Evolutionary conservation across 140 eudicot genomes (phyloP), one percentile per base, ranked within the genome.

Genomic region (Erigeron philadelphicus): DNA sequence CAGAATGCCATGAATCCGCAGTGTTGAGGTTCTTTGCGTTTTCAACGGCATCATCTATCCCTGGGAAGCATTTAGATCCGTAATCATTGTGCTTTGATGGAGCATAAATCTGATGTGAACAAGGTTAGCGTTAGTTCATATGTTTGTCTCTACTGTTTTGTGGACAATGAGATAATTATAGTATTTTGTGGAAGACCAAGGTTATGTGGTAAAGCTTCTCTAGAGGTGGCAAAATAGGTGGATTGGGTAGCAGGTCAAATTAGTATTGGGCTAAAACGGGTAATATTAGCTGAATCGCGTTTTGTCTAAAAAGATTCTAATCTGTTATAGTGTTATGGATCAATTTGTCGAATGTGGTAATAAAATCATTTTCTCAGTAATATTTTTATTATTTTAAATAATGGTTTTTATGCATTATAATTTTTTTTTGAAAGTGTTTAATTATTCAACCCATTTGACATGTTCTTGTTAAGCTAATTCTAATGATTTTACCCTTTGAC

Each of bases 41-140:
- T 70, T 85, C 95, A 52, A 85, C 52, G 1, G 90, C 90, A 52
- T 90, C 95, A 23, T 79, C 80, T 55, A 87, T 80, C 23, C 97
- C 95, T 8, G 95, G 95, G 81, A 90, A 87, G 64, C 86, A 75
- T 74, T 79, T 82, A 19, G 97, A 87, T 56, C 97, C 90, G 35
- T 90, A 90, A 71, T 85, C 93, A 66, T 90, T 57, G 81, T 87
- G 88, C 83, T 85, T 85, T 18, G 93, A 81, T 52, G 97, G 95
- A 46, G 88, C 95, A 74, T 87, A 90, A 18, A 90, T 87, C 97
- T 87, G 93, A 68, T n/a, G 47, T 11, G 66, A 43, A 50, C 19
- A 62, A 43, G 19, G n/a, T 16, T 12, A 35, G 45, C 11, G 19
- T 72, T 70, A 72, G 65, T 31, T 21, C 25, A 13, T 43, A 55